phyloP scores from a whole-genome alignment of 371 early-diverging fungal genomes.

The Mortierella sp. region DNA sequence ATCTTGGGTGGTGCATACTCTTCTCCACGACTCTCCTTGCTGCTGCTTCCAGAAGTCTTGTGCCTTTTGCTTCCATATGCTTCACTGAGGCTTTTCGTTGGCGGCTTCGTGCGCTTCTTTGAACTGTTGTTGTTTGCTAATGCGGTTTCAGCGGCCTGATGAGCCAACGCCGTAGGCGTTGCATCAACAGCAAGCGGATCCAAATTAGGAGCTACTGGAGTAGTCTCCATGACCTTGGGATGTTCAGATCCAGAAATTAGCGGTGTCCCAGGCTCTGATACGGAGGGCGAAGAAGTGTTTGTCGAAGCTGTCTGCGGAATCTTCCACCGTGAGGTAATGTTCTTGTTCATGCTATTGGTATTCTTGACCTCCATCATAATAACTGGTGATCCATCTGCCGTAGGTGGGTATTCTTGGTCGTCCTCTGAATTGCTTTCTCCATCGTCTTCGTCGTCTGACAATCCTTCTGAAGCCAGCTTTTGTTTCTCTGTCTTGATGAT shows the following conservation, averaged over 20 bases:
- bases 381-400: constrained; percentile 37
- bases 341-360: constrained; percentile 80
- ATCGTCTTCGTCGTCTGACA: constrained; percentile 8
- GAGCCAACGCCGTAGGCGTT: constrained; percentile 41
- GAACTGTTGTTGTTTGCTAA: constrained; percentile 33
- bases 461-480: constrained; percentile 25
- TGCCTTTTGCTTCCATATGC: constrained; percentile 39
- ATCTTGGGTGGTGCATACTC: constrained; percentile 69
- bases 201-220: constrained; percentile 7
- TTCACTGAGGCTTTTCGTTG: constrained; percentile 16
- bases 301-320: constrained; percentile 33
- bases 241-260: constrained; percentile 25
- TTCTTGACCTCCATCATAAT: constrained; percentile 56
- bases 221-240: neutral
- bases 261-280: constrained; percentile 40
- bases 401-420: constrained; percentile 38
- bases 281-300: constrained; percentile 41
- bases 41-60: constrained; percentile 17
- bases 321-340: constrained; percentile 75
- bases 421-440: constrained; percentile 45
- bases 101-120: constrained; percentile 59
- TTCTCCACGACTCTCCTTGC: constrained; percentile 23
- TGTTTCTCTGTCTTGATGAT: constrained; percentile 36
- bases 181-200: constrained; percentile 48
- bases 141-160: constrained; percentile 33